Conservation (phyloP, 371 early-diverging fungal genomes). For the Hamiltosporidium magnivora region DNA sequence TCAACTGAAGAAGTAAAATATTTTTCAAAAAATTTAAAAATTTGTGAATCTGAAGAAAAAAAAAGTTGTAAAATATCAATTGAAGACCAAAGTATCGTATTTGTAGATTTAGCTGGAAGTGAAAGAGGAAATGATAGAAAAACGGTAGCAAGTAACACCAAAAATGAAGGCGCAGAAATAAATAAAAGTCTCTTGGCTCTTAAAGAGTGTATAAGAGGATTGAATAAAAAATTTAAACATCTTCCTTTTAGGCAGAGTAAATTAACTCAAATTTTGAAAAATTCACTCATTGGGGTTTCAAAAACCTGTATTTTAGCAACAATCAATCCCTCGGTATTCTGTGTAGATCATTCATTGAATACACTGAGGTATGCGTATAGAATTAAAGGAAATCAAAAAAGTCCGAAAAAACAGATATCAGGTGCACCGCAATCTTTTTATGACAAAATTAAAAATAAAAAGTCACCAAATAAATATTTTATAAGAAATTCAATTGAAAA, state of each 20-base stretch:
- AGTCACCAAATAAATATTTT: no score
- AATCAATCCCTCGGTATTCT: constrained; percentile 71
- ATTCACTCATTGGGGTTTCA: constrained; percentile 86
- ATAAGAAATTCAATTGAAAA: no score
- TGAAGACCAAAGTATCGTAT: constrained; percentile 57
- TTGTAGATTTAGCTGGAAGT: constrained; percentile 93
- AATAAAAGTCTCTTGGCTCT: constrained; percentile 86
- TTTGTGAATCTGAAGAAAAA: constrained; percentile 40
- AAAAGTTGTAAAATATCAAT: background rate
- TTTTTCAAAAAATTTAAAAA: constrained; percentile 59
- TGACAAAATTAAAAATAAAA: no score
- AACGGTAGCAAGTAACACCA: constrained; percentile 70
- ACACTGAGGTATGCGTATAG: constrained; percentile 88
- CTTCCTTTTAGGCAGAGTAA: constrained; percentile 89
- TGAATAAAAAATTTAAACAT: constrained; percentile 76
- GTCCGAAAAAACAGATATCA: no score
- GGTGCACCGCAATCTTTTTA: no score
- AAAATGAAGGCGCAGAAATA: constrained; percentile 90
- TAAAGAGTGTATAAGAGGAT: constrained; percentile 86
- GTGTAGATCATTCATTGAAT: constrained; percentile 87
- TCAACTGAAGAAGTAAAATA: constrained; percentile 4
- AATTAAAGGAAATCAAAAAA: constrained; percentile 19
- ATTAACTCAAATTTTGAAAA: constrained; percentile 84
- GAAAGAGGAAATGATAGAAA: constrained; percentile 93
- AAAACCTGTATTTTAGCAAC: constrained; percentile 90